Conservation (phyloP, 129 eudicot species). For the Artemisia tridentata region DNA sequence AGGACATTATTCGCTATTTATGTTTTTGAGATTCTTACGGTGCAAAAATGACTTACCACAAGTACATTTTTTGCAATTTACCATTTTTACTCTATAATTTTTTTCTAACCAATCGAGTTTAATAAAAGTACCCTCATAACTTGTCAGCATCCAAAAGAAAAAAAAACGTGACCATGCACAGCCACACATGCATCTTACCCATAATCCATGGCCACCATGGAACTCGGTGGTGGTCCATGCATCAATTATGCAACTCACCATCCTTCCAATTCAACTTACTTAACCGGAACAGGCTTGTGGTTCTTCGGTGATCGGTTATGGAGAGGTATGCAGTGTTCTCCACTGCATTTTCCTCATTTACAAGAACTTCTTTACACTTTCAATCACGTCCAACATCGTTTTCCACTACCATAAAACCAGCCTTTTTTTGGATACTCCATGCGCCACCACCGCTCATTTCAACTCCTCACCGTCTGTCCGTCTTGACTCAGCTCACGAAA, state of each 20-base stretch:
- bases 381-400: slow-evolving; percentile 25
- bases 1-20: too few species aligned
- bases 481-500: slow-evolving; percentile 22
- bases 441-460: slow-evolving; percentile 26
- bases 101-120: neutral
- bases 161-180: neutral
- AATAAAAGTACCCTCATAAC: neutral
- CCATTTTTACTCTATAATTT: too few species aligned
- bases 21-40: too few species aligned
- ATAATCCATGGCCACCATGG: neutral
- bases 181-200: slow-evolving; percentile 18
- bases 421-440: slow-evolving; percentile 20
- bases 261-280: neutral
- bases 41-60: too few species aligned
- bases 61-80: too few species aligned
- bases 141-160: neutral
- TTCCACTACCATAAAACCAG: slow-evolving; percentile 17
- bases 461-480: slow-evolving; percentile 5
- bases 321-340: slow-evolving; percentile 37
- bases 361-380: slow-evolving; percentile 39
- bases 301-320: slow-evolving; percentile 25
- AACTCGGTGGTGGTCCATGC: slow-evolving; percentile 10
- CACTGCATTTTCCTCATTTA: slow-evolving; percentile 26
- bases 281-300: too few species aligned
- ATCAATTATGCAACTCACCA: neutral